Evolutionary conservation across 2,329 filamentous ascomycete genomes (phyloP).

Genomic region (Helotiales sp.): DNA sequence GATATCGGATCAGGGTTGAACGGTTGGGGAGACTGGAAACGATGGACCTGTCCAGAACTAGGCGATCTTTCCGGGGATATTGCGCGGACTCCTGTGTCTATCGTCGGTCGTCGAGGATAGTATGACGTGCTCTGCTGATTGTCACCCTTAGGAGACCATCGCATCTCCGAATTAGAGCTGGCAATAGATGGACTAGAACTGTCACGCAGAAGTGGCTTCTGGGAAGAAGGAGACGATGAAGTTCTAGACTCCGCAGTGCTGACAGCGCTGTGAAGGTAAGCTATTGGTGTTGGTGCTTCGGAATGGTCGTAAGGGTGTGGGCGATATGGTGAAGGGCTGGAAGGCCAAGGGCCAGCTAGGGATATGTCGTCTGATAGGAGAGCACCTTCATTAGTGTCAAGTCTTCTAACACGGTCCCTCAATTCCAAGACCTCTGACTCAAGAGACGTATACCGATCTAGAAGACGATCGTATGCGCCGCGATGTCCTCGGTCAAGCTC

Average conservation of each 20-base stretch:
- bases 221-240: no score
- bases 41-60: not conserved
- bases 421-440: slow-evolving; percentile 42
- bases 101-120: not conserved
- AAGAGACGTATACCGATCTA: slow-evolving; percentile 50
- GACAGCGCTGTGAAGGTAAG: no score
- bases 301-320: no score
- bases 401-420: slow-evolving; percentile 35
- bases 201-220: not conserved
- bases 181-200: not conserved
- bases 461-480: slow-evolving; percentile 50
- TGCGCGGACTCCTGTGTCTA: not conserved
- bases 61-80: slow-evolving; percentile 3
- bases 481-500: slow-evolving; percentile 50
- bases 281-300: no score
- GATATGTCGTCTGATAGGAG: slow-evolving; percentile 8
- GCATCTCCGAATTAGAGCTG: not conserved
- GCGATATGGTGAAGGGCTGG: not conserved
- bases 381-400: not conserved
- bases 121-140: not conserved
- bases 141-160: not conserved
- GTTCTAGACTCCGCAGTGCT: no score
- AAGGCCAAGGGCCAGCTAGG: not conserved
- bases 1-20: slow-evolving; percentile 5
- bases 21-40: slow-evolving; percentile 10